Conservation (phyloP, 345 rosid genomes). For the Luvunga scandens region DNA sequence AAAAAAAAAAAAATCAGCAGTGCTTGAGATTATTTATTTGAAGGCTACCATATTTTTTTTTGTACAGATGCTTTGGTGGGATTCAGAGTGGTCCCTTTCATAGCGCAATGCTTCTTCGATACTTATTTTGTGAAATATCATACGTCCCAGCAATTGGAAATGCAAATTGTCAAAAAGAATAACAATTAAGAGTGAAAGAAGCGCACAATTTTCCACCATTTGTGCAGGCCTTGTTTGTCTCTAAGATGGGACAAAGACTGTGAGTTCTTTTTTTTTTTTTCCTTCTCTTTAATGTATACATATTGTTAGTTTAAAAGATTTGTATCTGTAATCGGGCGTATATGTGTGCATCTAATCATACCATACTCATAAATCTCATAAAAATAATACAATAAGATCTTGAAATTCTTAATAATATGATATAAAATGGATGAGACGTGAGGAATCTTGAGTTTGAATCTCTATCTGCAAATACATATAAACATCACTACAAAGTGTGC, state of each 20-base stretch:
- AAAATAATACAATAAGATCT: neutral
- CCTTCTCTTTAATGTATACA: no score
- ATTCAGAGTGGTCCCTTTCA: slow-evolving; percentile 20
- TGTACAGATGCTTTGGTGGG: slow-evolving; percentile 15
- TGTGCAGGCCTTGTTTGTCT: neutral
- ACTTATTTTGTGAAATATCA: neutral
- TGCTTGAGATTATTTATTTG: neutral
- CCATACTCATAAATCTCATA: neutral
- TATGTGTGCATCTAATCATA: no score
- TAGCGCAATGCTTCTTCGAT: slow-evolving; percentile 19
- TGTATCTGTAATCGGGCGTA: neutral
- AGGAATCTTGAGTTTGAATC: neutral
- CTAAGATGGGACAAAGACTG: neutral
- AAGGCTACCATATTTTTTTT: neutral
- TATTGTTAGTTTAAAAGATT: no score
- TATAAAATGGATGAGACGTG: neutral
- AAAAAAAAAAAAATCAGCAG: neutral
- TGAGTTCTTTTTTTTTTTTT: no score
- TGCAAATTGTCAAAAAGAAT: neutral
- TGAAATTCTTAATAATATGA: neutral
- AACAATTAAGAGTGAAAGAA: neutral
- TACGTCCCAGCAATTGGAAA: neutral
- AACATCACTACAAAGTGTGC: neutral
- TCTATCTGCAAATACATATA: neutral
- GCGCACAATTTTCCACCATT: neutral